phyloP scores from a whole-genome alignment of 768 basidiomycete genomes.

The Suillus fuscotomentosus region DNA sequence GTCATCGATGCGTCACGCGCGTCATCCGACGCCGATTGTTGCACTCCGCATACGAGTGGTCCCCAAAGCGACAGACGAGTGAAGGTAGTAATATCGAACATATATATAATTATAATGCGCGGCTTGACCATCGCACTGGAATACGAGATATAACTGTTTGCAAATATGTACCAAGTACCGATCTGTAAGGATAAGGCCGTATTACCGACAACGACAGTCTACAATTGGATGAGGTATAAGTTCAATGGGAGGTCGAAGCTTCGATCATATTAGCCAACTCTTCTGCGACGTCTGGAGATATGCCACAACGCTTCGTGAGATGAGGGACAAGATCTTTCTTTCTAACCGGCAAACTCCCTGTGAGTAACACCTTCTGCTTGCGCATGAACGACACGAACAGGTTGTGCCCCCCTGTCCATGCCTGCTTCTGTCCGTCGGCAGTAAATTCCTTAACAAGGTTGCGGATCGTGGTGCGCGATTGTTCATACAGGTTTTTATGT shows the following conservation, averaged over 20 bases:
- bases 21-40: no score
- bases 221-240: not conserved
- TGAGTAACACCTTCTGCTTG: slow-evolving; percentile 16
- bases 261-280: not conserved
- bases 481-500: slow-evolving; percentile 28
- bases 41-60: no score
- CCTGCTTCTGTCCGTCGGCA: no score
- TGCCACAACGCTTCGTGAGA: slow-evolving; percentile 26
- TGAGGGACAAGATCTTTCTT: slow-evolving; percentile 23
- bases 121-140: no score
- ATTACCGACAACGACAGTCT: not conserved
- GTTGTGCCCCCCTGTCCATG: slow-evolving; percentile 8
- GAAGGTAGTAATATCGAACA: no score
- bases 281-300: slow-evolving; percentile 22
- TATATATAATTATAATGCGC: no score
- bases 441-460: slow-evolving; percentile 13
- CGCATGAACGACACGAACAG: slow-evolving; percentile 17
- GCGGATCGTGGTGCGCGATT: slow-evolving; percentile 29
- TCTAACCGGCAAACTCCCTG: not conserved
- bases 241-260: not conserved
- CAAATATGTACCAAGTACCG: no score
- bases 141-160: no score
- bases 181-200: no score
- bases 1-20: no score
- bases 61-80: no score